Evolutionary conservation across 495 filamentous ascomycete genomes (phyloP), one percentile per base, ranked within the genome.

Genomic region (Penicillium paxilli): DNA sequence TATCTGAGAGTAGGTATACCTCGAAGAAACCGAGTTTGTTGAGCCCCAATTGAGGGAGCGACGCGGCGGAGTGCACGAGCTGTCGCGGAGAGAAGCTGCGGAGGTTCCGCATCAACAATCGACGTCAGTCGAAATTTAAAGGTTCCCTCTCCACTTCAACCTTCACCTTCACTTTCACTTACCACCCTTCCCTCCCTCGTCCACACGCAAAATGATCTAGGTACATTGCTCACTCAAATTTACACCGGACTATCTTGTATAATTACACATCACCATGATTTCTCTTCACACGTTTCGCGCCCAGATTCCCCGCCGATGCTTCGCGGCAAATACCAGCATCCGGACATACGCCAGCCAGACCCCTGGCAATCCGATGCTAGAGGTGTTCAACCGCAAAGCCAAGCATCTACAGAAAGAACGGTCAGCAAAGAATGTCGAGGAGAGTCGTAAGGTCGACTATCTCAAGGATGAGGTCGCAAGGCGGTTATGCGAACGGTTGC

Each of bases 371-470:
- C 88, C 92, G 32, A 79, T 84, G 47, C 80, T 92, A 51, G 84
- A 97, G 62, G 88, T 99, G 71, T 99, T 99, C 87, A 92, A 94
- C 71, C 82, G 85, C 42, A 80, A 82, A 45, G 82, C 83, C 16
- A 99, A 99, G 78, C 89, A 87, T 69, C 74, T 94, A 20, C 95
- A 99, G 65, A 91, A 89, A 63, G 91, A 97, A 69, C 85, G 94
- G 21, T 87, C 92, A 8, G 92, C 89, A 5, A 63, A 68, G 26
- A 76, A 96, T 67, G 77, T 82, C 28, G 83, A 90, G 57, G 65
- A 72, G 40, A 92, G 91, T 64, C 80, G 92, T 8, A 82, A 86
- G 55, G 86, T 88, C 30, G 95, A 97, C 70, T 97, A 97, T 68
- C 73, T 99, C 47, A 88, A 90, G 64, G 90, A 97, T 69, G 94